Conservation (phyloP, 2,329 filamentous ascomycete species). For the Ophiostoma angusticollis region DNA sequence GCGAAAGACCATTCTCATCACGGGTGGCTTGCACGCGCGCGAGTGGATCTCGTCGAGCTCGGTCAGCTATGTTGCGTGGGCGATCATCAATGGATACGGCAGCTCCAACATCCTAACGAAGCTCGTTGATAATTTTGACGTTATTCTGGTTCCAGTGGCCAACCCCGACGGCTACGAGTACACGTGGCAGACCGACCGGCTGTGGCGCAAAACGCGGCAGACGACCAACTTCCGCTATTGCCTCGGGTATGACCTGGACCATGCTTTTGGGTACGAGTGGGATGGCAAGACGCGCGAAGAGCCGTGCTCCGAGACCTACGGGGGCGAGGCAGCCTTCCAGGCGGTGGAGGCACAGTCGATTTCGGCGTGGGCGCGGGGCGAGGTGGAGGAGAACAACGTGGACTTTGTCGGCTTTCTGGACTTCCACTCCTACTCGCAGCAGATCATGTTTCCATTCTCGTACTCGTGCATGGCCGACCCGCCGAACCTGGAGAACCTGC, state of each 20-base stretch:
- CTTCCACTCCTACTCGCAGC: constrained; percentile 88
- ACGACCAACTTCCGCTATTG: constrained; percentile 73
- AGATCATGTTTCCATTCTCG: constrained; percentile 84
- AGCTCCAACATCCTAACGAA: constrained; percentile 59
- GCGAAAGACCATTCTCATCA: constrained; percentile 34
- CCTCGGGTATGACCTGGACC: constrained; percentile 78
- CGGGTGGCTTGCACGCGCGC: constrained; percentile 78
- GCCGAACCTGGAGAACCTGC: constrained; percentile 78
- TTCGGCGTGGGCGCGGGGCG: constrained; percentile 70
- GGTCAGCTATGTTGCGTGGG: constrained; percentile 83
- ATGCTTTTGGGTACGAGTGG: constrained; percentile 77
- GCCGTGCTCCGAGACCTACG: constrained; percentile 83
- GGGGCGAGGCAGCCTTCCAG: constrained; percentile 72
- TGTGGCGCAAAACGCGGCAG: constrained; percentile 93
- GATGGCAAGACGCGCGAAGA: constrained; percentile 53
- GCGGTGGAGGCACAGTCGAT: constrained; percentile 65
- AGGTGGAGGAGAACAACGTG: constrained; percentile 57
- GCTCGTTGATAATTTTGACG: constrained; percentile 72
- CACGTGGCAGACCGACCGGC: constrained; percentile 77
- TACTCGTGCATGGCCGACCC: constrained; percentile 69
- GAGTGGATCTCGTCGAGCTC: constrained; percentile 95
- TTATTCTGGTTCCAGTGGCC: constrained; percentile 74
- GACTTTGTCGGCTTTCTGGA: constrained; percentile 79
- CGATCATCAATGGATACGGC: constrained; percentile 70
- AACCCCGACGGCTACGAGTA: constrained; percentile 95